Evolutionary conservation across 257 asterid genomes (phyloP), one percentile per base, ranked within the genome.

Genomic region (Solanum pimpinellifolium): DNA sequence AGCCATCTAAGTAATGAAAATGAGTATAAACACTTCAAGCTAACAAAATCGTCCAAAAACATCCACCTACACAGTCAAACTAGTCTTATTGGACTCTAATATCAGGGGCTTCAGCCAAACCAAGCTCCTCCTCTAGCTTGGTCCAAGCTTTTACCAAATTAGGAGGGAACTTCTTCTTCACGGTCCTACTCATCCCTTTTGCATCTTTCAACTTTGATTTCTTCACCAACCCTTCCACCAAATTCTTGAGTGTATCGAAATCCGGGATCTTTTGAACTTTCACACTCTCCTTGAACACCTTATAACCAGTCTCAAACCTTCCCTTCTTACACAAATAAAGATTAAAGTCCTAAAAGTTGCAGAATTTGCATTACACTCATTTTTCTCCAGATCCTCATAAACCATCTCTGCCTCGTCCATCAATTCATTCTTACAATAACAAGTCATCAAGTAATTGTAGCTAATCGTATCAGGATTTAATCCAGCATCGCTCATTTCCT

Each of bases 361-460:
- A 0, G 94, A 87, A 89, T 94, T 95, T 5, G 98, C 96, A 1
- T 91, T 87, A 84, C 90, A 90, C 25, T 93, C 93, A 78, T 92
- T 94, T 13, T 42, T 86, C 89, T 88, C 91, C 91, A 93, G 81
- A 83, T 91, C 96, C 52, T 88, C 90, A 52, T 91, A 96, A 13
- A 93, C 97, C 95, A 91, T 87, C 75, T 89, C 82, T 7, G 98
- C 98, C 85, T 94, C 98, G 86, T 94, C 95, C 89, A 95, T 89
- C 97, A 88, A 92, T 49, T 91, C 93, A 73, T 91, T 94, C 83
- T 41, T 65, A 85, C 92, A 91, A 86, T 94, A 93, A 90, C 94
- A 87, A 77, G 93, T 93, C 88, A 96, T 91, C 94, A 94, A 90
- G 90, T 94, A 96, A 90, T 92, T 94, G 75, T 88, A 94, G 80